Conservation (phyloP, 2,329 filamentous ascomycete species). For the Talaromyces albobiverticillius region DNA sequence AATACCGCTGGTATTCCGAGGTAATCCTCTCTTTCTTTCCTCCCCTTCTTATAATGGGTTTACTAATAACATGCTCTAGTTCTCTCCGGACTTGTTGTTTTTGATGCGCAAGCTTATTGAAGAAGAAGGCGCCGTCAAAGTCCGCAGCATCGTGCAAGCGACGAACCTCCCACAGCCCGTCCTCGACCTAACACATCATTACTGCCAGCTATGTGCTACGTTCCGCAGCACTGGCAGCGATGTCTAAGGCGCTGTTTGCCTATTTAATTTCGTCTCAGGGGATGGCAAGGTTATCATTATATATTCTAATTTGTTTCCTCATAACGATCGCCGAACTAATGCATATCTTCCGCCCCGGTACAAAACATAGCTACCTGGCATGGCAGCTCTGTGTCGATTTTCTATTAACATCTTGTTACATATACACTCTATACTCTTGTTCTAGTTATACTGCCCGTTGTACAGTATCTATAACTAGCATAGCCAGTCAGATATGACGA, state of each 20-base stretch:
- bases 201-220: constrained; percentile 88
- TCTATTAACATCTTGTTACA: background rate
- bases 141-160: constrained; percentile 93
- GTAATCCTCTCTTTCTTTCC: constrained; percentile 37
- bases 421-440: background rate
- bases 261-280: no score
- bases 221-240: constrained; percentile 94
- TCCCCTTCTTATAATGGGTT: background rate
- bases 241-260: constrained; percentile 50
- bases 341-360: no score
- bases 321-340: background rate
- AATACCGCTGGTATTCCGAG: constrained; percentile 99
- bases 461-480: background rate
- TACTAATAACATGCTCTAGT: constrained; percentile 48
- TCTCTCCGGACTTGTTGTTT: constrained; percentile 85
- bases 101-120: constrained; percentile 91
- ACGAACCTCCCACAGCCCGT: constrained; percentile 92
- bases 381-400: background rate
- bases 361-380: no score
- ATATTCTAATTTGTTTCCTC: background rate
- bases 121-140: constrained; percentile 95
- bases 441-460: background rate
- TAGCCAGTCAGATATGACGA: no score
- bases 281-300: background rate
- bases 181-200: constrained; percentile 91